These are phyloP conservation scores for Tetrastigma voinierianum DNA, from an alignment of 164 flowering plant genomes.

Conservation along the genomic window DNA sequence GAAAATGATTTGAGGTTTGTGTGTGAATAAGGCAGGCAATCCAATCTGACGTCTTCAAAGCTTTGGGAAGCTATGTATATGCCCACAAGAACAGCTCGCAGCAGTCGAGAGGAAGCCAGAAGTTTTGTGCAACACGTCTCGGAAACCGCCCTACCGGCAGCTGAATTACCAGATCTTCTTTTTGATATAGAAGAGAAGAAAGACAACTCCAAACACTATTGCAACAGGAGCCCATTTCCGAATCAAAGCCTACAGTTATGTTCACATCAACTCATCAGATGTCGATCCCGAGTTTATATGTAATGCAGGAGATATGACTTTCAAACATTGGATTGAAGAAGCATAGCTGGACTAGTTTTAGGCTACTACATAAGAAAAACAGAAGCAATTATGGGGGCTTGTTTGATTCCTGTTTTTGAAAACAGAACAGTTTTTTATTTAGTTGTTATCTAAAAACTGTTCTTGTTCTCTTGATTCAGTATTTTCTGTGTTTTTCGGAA, in stretches of 20 bases:
- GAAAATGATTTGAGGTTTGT: not conserved
- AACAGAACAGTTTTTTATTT: too few species aligned
- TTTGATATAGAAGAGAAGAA: conserved; percentile 69
- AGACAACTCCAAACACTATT: conserved; percentile 70
- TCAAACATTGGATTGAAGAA: not conserved
- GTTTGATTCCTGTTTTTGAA: too few species aligned
- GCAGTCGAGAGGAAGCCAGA: not conserved
- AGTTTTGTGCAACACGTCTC: not conserved
- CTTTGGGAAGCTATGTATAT: not conserved
- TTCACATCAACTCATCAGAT: not conserved
- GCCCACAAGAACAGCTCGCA: not conserved
- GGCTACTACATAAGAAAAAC: not conserved
- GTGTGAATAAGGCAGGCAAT: not conserved
- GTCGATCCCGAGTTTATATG: not conserved
- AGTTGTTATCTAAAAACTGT: too few species aligned
- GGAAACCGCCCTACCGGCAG: not conserved
- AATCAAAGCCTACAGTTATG: conserved; percentile 53
- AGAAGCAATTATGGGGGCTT: too few species aligned
- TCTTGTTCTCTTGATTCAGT: too few species aligned
- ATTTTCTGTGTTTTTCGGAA: too few species aligned
- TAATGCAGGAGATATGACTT: not conserved
- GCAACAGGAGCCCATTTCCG: conserved; percentile 89
- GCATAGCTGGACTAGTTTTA: not conserved
- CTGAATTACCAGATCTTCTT: conserved; percentile 54
- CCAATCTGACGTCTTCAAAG: conserved; percentile 1